Evolutionary conservation across 495 filamentous ascomycete genomes (phyloP), one percentile per base, ranked within the genome.

Genomic region (Hypoxylon perforatum): DNA sequence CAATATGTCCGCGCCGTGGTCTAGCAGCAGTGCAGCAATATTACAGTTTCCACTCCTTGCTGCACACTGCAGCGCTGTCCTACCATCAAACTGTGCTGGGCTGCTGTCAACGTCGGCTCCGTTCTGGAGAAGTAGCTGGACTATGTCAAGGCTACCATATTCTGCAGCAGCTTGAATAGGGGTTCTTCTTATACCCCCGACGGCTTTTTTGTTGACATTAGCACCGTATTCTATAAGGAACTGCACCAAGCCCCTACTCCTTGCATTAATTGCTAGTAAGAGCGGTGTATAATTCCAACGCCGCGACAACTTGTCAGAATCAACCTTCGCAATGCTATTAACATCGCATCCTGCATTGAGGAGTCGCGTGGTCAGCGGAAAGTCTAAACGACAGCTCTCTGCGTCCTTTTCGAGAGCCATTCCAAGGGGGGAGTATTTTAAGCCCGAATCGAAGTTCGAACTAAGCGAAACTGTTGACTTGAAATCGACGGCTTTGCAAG

Each of bases 201-300:
- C 30, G 12, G 45, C 53, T 15, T 41, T 39, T 58, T 50, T 63
- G 61, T 73, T 74, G 14, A 74, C 58, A 10, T 77, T 59, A 19
- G 77, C 77, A 12, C 66, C 70, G 25, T 50, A 63, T 30, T 68
- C 64, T 22, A 80, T 57, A 1, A 82, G 70, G 51, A 70, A 64
- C 19, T 66, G 55, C 1, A 74, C 70, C 2, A 79, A 33, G 0
- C 69, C 38, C 18, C 61, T 63, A 10, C 53, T 61, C 49, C 45
- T 51, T 0, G 51, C 18, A 1, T 23, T 21, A 30, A 69, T 68
- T 39, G 66, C 62, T 10, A 15, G 35, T 53, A 65, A 18, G 23
- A 72, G 50, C 14, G 69, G 61, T 22, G 65, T 63, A 14, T 47
- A 6, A 23, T 47, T 44, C 1, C 21, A 21, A 2, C 33, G n/a